Conservation (phyloP, 225 moss, liverwort and hornwort genomes). For the Asterella californica region DNA sequence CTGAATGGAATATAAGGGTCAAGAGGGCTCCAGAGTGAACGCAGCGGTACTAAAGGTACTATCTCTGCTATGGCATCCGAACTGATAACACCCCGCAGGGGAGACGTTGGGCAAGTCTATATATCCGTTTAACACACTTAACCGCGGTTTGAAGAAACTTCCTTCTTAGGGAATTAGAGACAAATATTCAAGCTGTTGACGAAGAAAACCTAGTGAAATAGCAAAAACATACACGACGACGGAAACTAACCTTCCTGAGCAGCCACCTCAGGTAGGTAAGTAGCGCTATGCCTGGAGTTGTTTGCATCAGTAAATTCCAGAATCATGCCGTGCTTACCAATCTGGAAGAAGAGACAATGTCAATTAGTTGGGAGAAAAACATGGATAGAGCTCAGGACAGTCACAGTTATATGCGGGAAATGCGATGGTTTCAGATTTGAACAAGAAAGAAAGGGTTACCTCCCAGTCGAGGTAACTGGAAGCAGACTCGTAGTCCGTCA, state of each 20-base stretch:
- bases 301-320: constrained; percentile 94
- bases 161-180: neutral
- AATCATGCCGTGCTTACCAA: constrained; percentile 99
- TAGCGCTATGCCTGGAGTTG: constrained; percentile 83
- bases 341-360: constrained; percentile 42
- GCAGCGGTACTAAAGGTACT: too few species aligned
- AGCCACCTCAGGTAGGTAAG: constrained; percentile 94
- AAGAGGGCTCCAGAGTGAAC: too few species aligned
- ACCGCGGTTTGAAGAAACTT: too few species aligned
- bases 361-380: neutral
- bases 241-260: constrained; percentile 76
- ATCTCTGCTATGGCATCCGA: too few species aligned
- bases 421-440: neutral
- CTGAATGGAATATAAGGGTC: too few species aligned
- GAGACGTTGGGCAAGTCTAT: too few species aligned
- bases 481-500: constrained; percentile 96
- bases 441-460: constrained; percentile 49
- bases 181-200: neutral
- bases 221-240: neutral
- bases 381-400: neutral
- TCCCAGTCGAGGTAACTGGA: constrained; percentile 99
- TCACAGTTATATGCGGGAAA: neutral
- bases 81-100: too few species aligned
- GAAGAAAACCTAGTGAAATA: neutral
- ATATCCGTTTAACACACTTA: too few species aligned